Conservation (phyloP, 768 basidiomycete genomes). For the Termitomyces sp. region DNA sequence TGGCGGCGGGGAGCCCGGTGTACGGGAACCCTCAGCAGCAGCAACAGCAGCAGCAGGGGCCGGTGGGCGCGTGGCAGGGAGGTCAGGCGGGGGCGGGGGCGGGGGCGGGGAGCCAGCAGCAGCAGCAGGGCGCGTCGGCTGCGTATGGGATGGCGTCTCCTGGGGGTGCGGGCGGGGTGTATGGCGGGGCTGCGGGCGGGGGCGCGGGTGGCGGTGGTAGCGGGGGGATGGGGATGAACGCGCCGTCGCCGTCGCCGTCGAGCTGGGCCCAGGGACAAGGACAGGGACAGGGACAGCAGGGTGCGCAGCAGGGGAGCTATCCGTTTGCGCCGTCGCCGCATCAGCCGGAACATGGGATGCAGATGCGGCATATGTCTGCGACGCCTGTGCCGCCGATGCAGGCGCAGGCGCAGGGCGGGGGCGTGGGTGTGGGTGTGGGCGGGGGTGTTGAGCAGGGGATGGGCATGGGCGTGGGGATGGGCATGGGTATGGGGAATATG, state of each 20-base stretch:
- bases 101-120: slow-evolving; percentile 23
- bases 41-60: slow-evolving; percentile 4
- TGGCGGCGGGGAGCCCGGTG: slow-evolving; percentile 28
- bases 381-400: slow-evolving; percentile 36
- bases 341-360: slow-evolving; percentile 23
- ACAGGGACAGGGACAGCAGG: background rate
- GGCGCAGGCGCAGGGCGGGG: slow-evolving; percentile 21
- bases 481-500: slow-evolving; percentile 15
- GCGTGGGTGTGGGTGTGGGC: no score
- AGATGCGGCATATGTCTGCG: slow-evolving; percentile 40
- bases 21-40: slow-evolving; percentile 25
- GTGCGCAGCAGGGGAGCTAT: slow-evolving; percentile 16
- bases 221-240: slow-evolving; percentile 14
- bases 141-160: slow-evolving; percentile 38
- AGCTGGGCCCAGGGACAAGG: background rate
- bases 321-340: slow-evolving; percentile 34
- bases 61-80: slow-evolving; percentile 15
- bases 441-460: no score
- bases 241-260: slow-evolving; percentile 23
- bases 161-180: slow-evolving; percentile 26
- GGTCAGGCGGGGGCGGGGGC: slow-evolving; percentile 15
- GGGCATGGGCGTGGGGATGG: slow-evolving; percentile 16
- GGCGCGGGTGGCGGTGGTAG: background rate
- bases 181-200: background rate
- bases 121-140: slow-evolving; percentile 14